Evolutionary conservation across 306 rosid genomes (phyloP).

Genomic region (Mucuna pruriens): DNA sequence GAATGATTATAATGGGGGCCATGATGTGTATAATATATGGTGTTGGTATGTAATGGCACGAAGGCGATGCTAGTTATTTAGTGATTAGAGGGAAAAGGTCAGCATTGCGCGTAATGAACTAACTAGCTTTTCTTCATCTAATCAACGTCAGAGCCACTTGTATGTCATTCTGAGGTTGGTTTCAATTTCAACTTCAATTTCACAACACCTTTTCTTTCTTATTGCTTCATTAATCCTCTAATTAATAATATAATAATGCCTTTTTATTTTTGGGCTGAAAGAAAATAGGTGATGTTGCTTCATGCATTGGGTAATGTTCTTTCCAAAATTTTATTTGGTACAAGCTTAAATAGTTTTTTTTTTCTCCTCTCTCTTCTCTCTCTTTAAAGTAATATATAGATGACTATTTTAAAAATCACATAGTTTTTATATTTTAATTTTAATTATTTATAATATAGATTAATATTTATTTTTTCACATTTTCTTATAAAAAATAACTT

Average conservation of each 20-base stretch:
- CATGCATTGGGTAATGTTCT: not conserved
- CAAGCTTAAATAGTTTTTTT: not conserved
- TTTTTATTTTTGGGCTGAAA: not conserved
- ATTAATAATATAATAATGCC: not conserved
- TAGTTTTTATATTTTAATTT: too few species aligned
- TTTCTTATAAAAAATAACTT: too few species aligned
- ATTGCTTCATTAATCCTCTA: not conserved
- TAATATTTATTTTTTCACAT: too few species aligned
- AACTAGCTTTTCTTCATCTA: not conserved
- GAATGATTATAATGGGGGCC: constrained; percentile 22
- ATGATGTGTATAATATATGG: not conserved
- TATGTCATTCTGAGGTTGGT: constrained; percentile 5
- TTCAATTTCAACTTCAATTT: not conserved
- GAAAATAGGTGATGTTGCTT: not conserved
- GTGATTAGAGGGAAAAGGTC: constrained; percentile 8
- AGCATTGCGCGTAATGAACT: constrained; percentile 41
- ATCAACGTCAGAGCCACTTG: constrained; percentile 31
- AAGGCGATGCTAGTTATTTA: not conserved
- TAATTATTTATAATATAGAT: too few species aligned
- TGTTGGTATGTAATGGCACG: not conserved
- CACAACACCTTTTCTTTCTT: not conserved
- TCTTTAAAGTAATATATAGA: too few species aligned
- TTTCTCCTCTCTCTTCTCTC: not conserved
- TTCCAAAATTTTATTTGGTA: not conserved
- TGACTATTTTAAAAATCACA: too few species aligned